Evolutionary conservation across 495 filamentous ascomycete species (phyloP).

Genomic region (Neurospora hispaniola): DNA sequence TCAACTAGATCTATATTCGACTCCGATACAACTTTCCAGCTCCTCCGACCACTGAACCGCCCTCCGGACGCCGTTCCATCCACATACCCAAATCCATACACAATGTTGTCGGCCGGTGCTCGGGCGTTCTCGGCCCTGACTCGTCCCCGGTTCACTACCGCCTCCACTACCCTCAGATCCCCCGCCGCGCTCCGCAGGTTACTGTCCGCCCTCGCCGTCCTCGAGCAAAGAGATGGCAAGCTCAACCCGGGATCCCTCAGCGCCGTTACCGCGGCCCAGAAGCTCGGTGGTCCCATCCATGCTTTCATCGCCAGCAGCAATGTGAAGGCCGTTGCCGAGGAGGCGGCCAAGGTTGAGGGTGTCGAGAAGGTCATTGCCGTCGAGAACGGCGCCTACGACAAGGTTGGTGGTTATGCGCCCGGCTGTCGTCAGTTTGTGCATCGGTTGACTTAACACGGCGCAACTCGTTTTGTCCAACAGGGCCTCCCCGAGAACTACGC

Average conservation of each 20-base stretch:
- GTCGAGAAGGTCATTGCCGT: constrained; percentile 84
- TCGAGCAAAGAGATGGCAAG: constrained; percentile 89
- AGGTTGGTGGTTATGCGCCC: constrained; percentile 38
- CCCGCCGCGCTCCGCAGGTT: constrained; percentile 51
- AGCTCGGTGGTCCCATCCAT: constrained; percentile 75
- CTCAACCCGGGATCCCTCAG: constrained; percentile 73
- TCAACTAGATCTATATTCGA: not conserved
- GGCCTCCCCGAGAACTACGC: constrained; percentile 91
- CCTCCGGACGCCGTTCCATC: not conserved
- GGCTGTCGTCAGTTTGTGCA: not conserved
- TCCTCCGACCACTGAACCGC: not conserved
- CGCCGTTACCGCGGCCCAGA: constrained; percentile 76
- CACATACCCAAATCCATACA: constrained; percentile 4
- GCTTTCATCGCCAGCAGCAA: constrained; percentile 80
- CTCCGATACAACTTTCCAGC: not conserved
- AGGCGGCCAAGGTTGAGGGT: constrained; percentile 82
- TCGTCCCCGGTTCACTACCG: constrained; percentile 15
- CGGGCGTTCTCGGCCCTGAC: constrained; percentile 22
- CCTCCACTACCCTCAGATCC: constrained; percentile 15
- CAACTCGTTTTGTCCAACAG: constrained; percentile 30
- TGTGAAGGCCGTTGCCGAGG: constrained; percentile 68
- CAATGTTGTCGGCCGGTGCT: constrained; percentile 16
- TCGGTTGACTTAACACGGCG: not conserved
- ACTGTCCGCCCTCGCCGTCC: constrained; percentile 77
- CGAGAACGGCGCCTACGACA: constrained; percentile 85